Conservation (phyloP, 2,329 filamentous ascomycete species). For the Stachybotrys echinatus region DNA sequence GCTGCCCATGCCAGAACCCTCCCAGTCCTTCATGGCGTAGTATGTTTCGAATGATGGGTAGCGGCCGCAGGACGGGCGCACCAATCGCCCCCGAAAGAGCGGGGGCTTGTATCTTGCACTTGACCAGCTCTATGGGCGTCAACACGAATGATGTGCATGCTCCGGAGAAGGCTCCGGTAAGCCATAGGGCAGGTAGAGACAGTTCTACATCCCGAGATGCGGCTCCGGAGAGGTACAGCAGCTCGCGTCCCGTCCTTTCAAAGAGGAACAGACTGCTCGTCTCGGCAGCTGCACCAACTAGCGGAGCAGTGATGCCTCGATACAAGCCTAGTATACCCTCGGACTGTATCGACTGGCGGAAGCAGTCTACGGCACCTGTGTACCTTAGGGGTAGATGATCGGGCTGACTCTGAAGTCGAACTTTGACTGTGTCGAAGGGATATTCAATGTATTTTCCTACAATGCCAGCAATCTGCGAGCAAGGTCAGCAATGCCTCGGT, state of each 20-base stretch:
- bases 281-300: constrained; percentile 87
- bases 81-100: constrained; percentile 32
- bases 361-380: constrained; percentile 85
- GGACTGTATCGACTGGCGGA: constrained; percentile 73
- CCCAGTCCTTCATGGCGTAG: constrained; percentile 75
- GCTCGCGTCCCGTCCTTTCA: constrained; percentile 68
- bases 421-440: constrained; percentile 97
- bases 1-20: constrained; percentile 93
- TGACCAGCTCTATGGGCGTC: constrained; percentile 93
- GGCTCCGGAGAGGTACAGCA: constrained; percentile 49
- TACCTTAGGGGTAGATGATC: constrained; percentile 78
- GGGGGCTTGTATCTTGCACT: constrained; percentile 94
- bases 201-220: constrained; percentile 52
- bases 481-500: constrained; percentile 3
- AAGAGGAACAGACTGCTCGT: constrained; percentile 92
- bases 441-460: constrained; percentile 97
- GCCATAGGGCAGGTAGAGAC: constrained; percentile 68
- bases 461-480: constrained; percentile 66
- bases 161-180: constrained; percentile 81
- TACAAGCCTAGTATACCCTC: constrained; percentile 84
- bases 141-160: constrained; percentile 86
- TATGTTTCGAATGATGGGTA: constrained; percentile 70
- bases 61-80: constrained; percentile 52
- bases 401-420: constrained; percentile 92
- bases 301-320: constrained; percentile 84